A percentile compares a stretch with the other conserved stretches of the same genome.
Evolutionary conservation across 2,329 filamentous ascomycete genomes (phyloP).

Genomic region (Sporothrix protearum): DNA sequence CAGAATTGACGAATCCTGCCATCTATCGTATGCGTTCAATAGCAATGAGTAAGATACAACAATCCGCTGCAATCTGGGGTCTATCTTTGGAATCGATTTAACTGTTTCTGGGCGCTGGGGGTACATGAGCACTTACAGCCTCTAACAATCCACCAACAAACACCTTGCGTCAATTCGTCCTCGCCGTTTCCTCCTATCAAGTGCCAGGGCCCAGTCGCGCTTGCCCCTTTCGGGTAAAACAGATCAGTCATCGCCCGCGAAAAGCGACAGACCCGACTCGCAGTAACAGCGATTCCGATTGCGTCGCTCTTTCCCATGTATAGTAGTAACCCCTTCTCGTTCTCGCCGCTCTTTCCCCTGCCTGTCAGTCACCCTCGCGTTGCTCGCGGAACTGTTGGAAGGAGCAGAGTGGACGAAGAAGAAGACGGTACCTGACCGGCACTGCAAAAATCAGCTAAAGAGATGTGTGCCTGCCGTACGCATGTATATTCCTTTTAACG

Average conservation of each 20-base stretch:
- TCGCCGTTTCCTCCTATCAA: not conserved
- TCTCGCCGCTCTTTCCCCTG: not conserved
- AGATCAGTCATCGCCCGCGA: conserved; percentile 15
- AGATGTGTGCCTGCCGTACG: not conserved
- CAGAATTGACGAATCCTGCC: not conserved
- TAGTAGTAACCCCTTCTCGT: not conserved
- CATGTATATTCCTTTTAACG: not conserved
- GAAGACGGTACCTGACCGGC: not conserved
- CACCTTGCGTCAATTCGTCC: not conserved
- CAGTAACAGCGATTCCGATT: conserved; percentile 14
- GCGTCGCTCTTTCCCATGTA: conserved; percentile 5
- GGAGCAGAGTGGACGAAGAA: no score
- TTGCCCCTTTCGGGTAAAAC: not conserved
- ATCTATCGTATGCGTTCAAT: not conserved
- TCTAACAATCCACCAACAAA: not conserved
- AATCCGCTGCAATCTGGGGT: not conserved
- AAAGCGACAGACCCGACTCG: not conserved
- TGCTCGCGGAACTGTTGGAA: not conserved
- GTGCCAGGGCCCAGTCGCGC: not conserved
- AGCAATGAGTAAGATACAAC: not conserved
- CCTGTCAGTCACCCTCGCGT: not conserved
- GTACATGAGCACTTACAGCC: not conserved
- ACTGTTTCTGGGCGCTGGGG: not conserved
- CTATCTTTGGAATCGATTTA: conserved; percentile 10
- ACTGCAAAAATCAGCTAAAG: not conserved